phyloP scores from a whole-genome alignment of 768 basidiomycete genomes.

The Tephrocybe sp. region DNA sequence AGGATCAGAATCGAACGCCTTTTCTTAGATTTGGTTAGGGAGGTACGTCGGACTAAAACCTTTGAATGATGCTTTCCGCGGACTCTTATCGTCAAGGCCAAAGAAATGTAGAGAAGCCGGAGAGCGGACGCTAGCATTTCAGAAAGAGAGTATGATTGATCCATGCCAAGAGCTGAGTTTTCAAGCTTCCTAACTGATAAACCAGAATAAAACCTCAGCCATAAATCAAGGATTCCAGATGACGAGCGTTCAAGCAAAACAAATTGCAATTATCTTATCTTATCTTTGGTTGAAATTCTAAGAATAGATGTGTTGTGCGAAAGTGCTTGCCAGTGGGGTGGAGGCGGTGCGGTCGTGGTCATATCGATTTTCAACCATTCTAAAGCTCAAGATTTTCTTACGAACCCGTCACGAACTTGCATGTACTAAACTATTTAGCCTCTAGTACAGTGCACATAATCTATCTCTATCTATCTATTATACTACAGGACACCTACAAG shows the following conservation, averaged over 20 bases:
- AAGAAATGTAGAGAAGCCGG: no score
- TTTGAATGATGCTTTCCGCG: no score
- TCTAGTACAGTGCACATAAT: slow-evolving; percentile 4
- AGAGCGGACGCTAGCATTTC: no score
- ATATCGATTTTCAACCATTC: background rate
- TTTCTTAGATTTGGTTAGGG: no score
- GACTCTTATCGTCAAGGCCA: no score
- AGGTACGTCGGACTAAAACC: no score
- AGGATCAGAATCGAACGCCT: no score
- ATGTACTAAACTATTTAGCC: slow-evolving; percentile 13
- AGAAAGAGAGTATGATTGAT: no score
- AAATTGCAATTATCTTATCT: slow-evolving; percentile 12
- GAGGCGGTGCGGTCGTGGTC: slow-evolving; percentile 1
- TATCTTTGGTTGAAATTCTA: slow-evolving; percentile 5
- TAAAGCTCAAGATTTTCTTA: slow-evolving; percentile 11
- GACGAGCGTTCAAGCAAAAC: background rate
- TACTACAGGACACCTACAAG: background rate
- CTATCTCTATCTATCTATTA: slow-evolving; percentile 17
- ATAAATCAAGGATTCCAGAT: no score
- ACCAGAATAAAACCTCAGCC: no score
- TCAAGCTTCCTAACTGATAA: no score
- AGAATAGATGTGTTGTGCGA: slow-evolving; percentile 9
- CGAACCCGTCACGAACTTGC: slow-evolving; percentile 19
- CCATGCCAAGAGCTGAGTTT: no score
- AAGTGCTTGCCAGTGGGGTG: slow-evolving; percentile 7